phyloP scores from a whole-genome alignment of 1,284 basidiomycete species.

The Apiotrichum gamsii region DNA sequence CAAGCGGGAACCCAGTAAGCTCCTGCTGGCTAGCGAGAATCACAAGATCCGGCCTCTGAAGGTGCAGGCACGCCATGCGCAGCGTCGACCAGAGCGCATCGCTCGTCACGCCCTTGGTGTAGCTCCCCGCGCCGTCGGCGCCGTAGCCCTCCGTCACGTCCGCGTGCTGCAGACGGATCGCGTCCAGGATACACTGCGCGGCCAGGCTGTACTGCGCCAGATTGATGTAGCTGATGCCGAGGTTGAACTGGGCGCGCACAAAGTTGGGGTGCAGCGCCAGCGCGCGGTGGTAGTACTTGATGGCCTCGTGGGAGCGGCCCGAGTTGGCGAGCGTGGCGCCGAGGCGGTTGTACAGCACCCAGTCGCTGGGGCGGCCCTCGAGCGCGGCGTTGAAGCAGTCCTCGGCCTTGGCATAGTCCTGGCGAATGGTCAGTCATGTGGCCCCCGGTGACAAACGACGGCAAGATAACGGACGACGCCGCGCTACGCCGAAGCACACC shows the following conservation, averaged over 20 bases:
- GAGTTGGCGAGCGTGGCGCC: conserved; percentile 94
- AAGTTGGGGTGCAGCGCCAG: conserved; percentile 87
- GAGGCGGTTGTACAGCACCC: conserved; percentile 90
- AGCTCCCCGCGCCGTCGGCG: conserved; percentile 29
- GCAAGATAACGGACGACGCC: too few species aligned
- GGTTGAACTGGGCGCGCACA: conserved; percentile 85
- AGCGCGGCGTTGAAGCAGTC: conserved; percentile 92
- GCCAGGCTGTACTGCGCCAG: conserved; percentile 78
- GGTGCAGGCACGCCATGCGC: conserved; percentile 66
- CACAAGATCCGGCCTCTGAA: conserved; percentile 16
- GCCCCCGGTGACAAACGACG: too few species aligned
- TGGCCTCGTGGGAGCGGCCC: conserved; percentile 73
- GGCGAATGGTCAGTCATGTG: too few species aligned
- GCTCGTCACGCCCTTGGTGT: conserved; percentile 62
- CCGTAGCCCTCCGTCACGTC: conserved; percentile 58
- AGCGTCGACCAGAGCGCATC: conserved; percentile 76
- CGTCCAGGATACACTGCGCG: conserved; percentile 75
- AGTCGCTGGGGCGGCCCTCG: conserved; percentile 87
- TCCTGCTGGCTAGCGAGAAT: conserved; percentile 15
- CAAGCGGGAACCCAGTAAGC: background rate
- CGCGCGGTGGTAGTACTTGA: conserved; percentile 84
- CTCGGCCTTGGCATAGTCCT: conserved; percentile 85
- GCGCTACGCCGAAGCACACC: too few species aligned
- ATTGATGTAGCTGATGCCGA: conserved; percentile 86
- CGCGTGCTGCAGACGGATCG: conserved; percentile 74